phyloP scores from a whole-genome alignment of 345 rosid species.

The Theobroma cacao region DNA sequence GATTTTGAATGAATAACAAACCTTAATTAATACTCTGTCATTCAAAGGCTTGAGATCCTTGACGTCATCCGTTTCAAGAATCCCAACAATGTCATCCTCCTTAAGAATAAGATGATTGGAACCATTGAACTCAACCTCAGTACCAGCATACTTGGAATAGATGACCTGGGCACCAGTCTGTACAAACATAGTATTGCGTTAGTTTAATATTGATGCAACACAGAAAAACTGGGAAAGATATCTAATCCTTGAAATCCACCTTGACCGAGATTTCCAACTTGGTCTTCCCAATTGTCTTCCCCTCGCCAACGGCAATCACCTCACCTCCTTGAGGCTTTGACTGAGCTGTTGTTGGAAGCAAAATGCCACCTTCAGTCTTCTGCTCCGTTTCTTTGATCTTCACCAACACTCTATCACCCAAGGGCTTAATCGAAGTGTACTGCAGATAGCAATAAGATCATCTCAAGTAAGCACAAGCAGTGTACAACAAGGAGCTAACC shows the following conservation, averaged over 20 bases:
- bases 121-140: conserved; percentile 80
- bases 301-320: conserved; percentile 91
- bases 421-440: conserved; percentile 80
- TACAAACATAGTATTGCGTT: conserved; percentile 12
- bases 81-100: conserved; percentile 93
- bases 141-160: conserved; percentile 91
- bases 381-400: conserved; percentile 83
- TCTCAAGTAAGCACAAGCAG: background rate
- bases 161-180: conserved; percentile 79
- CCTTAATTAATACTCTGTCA: conserved; percentile 89
- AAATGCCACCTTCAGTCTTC: conserved; percentile 77
- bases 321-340: conserved; percentile 91
- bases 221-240: background rate
- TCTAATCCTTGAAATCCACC: conserved; percentile 27
- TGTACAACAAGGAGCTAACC: background rate
- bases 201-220: background rate
- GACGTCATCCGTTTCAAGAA: conserved; percentile 87
- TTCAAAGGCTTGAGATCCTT: conserved; percentile 93
- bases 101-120: conserved; percentile 75
- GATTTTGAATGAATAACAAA: conserved; percentile 4
- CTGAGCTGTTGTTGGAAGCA: conserved; percentile 82
- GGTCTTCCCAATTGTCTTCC: conserved; percentile 61
- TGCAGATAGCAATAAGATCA: conserved; percentile 20
- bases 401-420: conserved; percentile 86
- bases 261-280: conserved; percentile 53